These are phyloP conservation scores for Chloranthus sessilifolius DNA, from an alignment of 164 flowering plant species.

Conservation along the genomic window DNA sequence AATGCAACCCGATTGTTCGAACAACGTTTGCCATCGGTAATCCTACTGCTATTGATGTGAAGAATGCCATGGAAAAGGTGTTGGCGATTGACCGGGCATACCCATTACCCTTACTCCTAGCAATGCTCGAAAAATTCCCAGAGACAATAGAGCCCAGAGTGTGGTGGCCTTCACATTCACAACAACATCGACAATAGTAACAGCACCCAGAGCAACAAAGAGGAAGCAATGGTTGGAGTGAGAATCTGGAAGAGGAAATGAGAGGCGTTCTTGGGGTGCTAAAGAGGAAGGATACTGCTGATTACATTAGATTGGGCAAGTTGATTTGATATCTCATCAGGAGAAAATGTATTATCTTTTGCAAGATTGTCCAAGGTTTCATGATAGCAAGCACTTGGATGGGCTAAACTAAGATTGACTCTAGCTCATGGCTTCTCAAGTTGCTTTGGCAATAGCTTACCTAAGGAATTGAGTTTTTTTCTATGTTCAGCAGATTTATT, in stretches of 20 bases:
- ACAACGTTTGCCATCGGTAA: slow-evolving; percentile 21
- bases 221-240: slow-evolving; percentile 31
- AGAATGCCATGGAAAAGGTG: slow-evolving; percentile 28
- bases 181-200: not conserved
- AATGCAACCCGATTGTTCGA: slow-evolving; percentile 48
- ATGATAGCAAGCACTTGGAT: too few species aligned
- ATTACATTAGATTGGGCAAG: slow-evolving; percentile 33
- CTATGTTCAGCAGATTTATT: too few species aligned
- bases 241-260: slow-evolving; percentile 42
- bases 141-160: slow-evolving; percentile 29
- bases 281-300: slow-evolving; percentile 32
- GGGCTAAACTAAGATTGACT: too few species aligned
- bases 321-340: too few species aligned
- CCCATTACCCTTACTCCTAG: slow-evolving; percentile 42
- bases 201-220: not conserved
- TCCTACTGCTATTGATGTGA: slow-evolving; percentile 21
- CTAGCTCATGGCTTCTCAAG: too few species aligned
- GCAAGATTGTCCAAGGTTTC: too few species aligned
- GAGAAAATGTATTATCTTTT: too few species aligned
- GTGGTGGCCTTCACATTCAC: slow-evolving; percentile 28
- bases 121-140: too few species aligned
- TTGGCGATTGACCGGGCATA: slow-evolving; percentile 39
- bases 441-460: too few species aligned
- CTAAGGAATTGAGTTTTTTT: too few species aligned
- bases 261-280: slow-evolving; percentile 32